Conservation (phyloP, 805 yeast species). For the Torulaspora franciscae region DNA sequence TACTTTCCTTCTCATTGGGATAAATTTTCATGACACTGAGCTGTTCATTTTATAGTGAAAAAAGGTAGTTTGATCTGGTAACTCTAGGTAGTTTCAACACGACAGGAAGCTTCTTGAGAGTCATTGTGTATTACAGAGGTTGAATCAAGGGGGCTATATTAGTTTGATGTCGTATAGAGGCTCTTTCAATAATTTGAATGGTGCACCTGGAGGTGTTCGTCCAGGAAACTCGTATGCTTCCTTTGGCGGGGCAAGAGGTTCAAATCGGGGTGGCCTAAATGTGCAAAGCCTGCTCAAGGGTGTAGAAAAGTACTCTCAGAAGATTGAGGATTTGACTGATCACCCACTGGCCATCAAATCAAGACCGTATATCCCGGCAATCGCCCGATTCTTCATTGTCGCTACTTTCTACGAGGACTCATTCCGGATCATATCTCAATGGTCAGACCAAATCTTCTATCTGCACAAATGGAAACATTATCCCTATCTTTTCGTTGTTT, state of each 20-base stretch:
- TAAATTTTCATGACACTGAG: not conserved
- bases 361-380: slow-evolving; percentile 74
- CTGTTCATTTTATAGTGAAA: slow-evolving; percentile 1
- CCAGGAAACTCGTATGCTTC: slow-evolving; percentile 13
- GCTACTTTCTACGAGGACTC: slow-evolving; percentile 93
- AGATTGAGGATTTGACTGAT: slow-evolving; percentile 52
- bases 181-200: slow-evolving; percentile 17
- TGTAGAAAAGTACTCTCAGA: slow-evolving; percentile 48
- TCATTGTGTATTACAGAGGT: slow-evolving; percentile 1
- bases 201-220: slow-evolving; percentile 17
- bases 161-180: slow-evolving; percentile 26
- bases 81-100: not conserved
- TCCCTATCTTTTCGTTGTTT: slow-evolving; percentile 70
- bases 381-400: slow-evolving; percentile 86
- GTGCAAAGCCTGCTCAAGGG: not conserved
- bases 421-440: slow-evolving; percentile 74
- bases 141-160: not conserved
- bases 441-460: slow-evolving; percentile 87
- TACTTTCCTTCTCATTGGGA: not conserved
- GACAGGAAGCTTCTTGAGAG: not conserved
- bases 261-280: slow-evolving; percentile 1
- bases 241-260: slow-evolving; percentile 4
- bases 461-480: slow-evolving; percentile 72
- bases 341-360: slow-evolving; percentile 43
- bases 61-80: not conserved